Evolutionary conservation across 1,284 basidiomycete genomes (phyloP).

Genomic region (Caloboletus inedulis): DNA sequence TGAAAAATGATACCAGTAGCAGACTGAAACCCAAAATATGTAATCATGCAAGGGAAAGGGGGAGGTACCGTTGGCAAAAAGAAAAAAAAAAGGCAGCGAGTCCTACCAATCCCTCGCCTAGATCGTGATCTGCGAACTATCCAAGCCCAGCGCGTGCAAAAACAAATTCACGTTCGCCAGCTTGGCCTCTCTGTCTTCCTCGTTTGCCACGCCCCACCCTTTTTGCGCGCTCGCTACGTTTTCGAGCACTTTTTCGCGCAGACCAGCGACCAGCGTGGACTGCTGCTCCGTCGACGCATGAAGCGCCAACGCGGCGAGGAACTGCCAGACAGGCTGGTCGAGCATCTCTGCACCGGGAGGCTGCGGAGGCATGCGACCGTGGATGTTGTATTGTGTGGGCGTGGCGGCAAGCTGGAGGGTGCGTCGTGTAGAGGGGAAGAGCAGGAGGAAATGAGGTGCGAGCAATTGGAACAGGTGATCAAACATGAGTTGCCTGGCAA

Average conservation of each 20-base stretch:
- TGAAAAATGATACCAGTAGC: conserved; percentile 14
- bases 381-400: conserved; percentile 35
- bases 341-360: conserved; percentile 77
- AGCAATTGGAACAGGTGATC: conserved; percentile 81
- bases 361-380: conserved; percentile 27
- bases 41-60: neutral
- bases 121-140: conserved; percentile 76
- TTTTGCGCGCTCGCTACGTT: conserved; percentile 78
- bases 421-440: conserved; percentile 91
- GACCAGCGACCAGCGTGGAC: conserved; percentile 77
- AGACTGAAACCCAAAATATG: conserved; percentile 9
- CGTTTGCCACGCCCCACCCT: conserved; percentile 62
- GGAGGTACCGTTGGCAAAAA: neutral
- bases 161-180: conserved; percentile 84
- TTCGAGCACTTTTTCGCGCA: conserved; percentile 91
- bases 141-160: conserved; percentile 79
- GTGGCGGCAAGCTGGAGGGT: conserved; percentile 41
- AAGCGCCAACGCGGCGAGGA: conserved; percentile 85
- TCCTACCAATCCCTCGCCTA: conserved; percentile 32
- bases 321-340: conserved; percentile 92
- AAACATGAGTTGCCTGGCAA: conserved; percentile 74
- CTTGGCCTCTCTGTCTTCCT: conserved; percentile 66
- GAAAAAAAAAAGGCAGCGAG: neutral
- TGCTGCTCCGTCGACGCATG: conserved; percentile 84
- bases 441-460: conserved; percentile 66